A percentile compares a stretch with the other conserved stretches of the same genome.
These are phyloP conservation scores for Leccinum laetum DNA, from an alignment of 1,284 basidiomycete genomes.

Conservation along the genomic window DNA sequence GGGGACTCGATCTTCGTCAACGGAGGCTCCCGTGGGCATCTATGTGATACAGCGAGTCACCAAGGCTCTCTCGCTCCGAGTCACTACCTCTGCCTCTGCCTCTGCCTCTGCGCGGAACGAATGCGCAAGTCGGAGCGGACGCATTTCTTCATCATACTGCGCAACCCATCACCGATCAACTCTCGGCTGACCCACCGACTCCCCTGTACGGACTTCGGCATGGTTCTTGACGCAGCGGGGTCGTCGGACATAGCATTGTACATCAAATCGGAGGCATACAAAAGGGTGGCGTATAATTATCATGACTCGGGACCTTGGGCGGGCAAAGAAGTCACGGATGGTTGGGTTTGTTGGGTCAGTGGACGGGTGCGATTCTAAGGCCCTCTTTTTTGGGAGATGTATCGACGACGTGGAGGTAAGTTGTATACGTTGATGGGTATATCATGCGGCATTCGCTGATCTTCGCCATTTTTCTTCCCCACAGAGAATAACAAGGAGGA, in stretches of 20 bases:
- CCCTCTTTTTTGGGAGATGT: conserved; percentile 51
- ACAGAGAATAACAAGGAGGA: conserved; percentile 19
- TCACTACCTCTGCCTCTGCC: conserved; percentile 47
- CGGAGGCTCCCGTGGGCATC: conserved; percentile 66
- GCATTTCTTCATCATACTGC: conserved; percentile 47
- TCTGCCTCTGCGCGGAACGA: conserved; percentile 52
- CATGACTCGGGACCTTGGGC: conserved; percentile 43
- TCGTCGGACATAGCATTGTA: conserved; percentile 36
- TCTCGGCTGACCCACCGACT: conserved; percentile 37
- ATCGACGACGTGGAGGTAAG: conserved; percentile 43
- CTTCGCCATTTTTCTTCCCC: background rate
- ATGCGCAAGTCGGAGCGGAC: conserved; percentile 44
- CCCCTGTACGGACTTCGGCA: conserved; percentile 36
- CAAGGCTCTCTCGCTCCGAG: conserved; percentile 53
- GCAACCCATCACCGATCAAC: conserved; percentile 42
- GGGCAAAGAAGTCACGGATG: conserved; percentile 13
- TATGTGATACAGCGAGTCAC: conserved; percentile 62
- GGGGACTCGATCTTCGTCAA: conserved; percentile 61
- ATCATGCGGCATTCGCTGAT: background rate
- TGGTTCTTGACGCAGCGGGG: conserved; percentile 42
- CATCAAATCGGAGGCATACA: conserved; percentile 38
- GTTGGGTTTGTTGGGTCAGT: conserved; percentile 14
- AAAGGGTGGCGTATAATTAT: conserved; percentile 41
- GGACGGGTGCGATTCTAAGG: conserved; percentile 26
- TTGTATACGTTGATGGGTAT: background rate